Evolutionary conservation across 192 early-diverging fungal genomes (phyloP), one percentile per base, ranked within the genome.

Genomic region (Umbelopsis sp.): DNA sequence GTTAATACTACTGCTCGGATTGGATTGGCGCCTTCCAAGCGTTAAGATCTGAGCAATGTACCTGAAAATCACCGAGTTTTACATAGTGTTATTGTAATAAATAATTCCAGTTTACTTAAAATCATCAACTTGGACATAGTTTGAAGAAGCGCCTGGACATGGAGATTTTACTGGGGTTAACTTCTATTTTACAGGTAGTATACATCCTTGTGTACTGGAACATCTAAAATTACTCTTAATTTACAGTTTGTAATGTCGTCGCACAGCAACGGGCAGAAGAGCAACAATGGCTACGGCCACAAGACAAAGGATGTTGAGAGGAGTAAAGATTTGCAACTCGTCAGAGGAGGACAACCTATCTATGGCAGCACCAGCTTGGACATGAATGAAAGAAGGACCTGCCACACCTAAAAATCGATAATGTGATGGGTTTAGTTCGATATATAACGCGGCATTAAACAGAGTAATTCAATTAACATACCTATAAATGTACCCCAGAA

Each of bases 401-500:
- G 82, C 75, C 10, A 88, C 86, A 35, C 78, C 78, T 73, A 48
- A 6, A 49, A 20, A 9, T 30, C 51, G 15, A 16, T 48, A 7
- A 65, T n/a, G 1, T 45, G 22, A 4, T 41, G 12, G 16, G 44
- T 20, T 52, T 6, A 44, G 49, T 44, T 21, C 16, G 21, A 47
- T 37, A 1, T 21, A 2, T 10, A 10, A 15, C 18, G 25, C 33
- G 44, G 18, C 45, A 9, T 22, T 22, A 7, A 41, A 0, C 10
- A 4, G 10, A 41, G 7, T 10, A 41, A 41, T 41, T 41, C 5
- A 1, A 41, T 45, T 4, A n/a, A 16, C 64, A 67, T 71, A 71
- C 86, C 82, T 52, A 86, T 72, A 68, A 88, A 80, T 2, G 87
- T 88, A 9, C 87, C 87, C 25, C 80, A 64, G 23, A 86, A 84